Evolutionary conservation across 1,139 yeast species (phyloP), one percentile per base, ranked within the genome.

Genomic region (Nakaseomyces sp.): DNA sequence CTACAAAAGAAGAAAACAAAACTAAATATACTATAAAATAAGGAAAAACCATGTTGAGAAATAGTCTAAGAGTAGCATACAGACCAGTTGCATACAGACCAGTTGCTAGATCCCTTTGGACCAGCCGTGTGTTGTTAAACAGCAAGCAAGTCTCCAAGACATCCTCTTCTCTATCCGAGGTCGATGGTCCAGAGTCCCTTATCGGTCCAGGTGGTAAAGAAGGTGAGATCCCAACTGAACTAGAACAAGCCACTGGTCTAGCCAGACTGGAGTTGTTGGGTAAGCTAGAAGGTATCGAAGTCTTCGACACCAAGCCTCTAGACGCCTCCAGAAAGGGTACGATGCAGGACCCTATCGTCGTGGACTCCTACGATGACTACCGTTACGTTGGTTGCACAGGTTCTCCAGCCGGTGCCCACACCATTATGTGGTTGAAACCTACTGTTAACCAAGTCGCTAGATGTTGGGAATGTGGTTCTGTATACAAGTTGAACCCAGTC

Each of bases 391-490:
- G 97, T 50, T 91, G 98, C 74, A 84, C 94, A 56, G 99, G 99
- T 64, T 79, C 86, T 58, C 95, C 93, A 62, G 95, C 91, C 50
- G 96, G 88, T 56, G 77, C 86, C 50, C 97, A 89, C 72, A 80
- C 78, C 60, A 79, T 87, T 56, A 79, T 80, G 80, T 91, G 98
- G 97, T 77, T 91, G 73, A 82, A 81, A 71, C 95, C 95, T 59
- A 83, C 89, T 57, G 78, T 75, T 55, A 86, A 78, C 46, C 73
- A 84, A 70, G 81, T 81, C 54, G 86, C 86, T 56, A 88, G 99
- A 79, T 93, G 97, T 74, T 87, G 96, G 95, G 96, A 89, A 69
- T 91, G 97, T 70, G 99, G 99, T 68, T 82, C 89, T 57, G 95
- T 88, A 57, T 89, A 83, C 76, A 80, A 84, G 63, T 72, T 91